Evolutionary conservation across 495 filamentous ascomycete genomes (phyloP).

Genomic region (Eremomyces bilateralis): DNA sequence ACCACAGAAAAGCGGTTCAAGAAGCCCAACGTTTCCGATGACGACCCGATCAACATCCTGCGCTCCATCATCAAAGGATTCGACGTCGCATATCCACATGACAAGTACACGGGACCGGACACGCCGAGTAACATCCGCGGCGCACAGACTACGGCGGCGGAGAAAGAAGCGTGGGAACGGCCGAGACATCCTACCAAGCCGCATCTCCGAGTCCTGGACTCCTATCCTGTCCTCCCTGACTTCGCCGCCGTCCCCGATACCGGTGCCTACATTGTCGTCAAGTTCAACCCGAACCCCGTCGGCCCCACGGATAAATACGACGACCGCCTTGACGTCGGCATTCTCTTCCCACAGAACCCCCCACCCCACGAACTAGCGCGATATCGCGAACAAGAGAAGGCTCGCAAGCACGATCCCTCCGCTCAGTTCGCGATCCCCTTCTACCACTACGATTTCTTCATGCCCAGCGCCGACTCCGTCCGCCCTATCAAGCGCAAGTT

Average conservation of each 20-base stretch:
- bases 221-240: constrained; percentile 68
- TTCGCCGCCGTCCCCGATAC: constrained; percentile 73
- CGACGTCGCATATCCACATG: constrained; percentile 50
- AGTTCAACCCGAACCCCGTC: constrained; percentile 69
- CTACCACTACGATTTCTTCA: constrained; percentile 61
- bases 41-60: constrained; percentile 66
- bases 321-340: constrained; percentile 52
- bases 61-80: constrained; percentile 70
- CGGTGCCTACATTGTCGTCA: constrained; percentile 67
- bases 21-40: constrained; percentile 31
- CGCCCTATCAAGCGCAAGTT: constrained; percentile 52
- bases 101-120: constrained; percentile 34
- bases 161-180: constrained; percentile 44
- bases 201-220: constrained; percentile 54
- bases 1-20: constrained; percentile 16
- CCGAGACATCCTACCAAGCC: constrained; percentile 68
- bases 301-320: constrained; percentile 40
- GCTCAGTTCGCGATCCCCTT: neutral
- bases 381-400: neutral
- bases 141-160: constrained; percentile 31
- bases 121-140: constrained; percentile 27
- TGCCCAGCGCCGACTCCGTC: constrained; percentile 33
- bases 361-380: constrained; percentile 20
- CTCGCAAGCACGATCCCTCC: constrained; percentile 43
- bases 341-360: constrained; percentile 30